Evolutionary conservation across 805 yeast species (phyloP).

Genomic region (Ogataea trehaloabstinens): DNA sequence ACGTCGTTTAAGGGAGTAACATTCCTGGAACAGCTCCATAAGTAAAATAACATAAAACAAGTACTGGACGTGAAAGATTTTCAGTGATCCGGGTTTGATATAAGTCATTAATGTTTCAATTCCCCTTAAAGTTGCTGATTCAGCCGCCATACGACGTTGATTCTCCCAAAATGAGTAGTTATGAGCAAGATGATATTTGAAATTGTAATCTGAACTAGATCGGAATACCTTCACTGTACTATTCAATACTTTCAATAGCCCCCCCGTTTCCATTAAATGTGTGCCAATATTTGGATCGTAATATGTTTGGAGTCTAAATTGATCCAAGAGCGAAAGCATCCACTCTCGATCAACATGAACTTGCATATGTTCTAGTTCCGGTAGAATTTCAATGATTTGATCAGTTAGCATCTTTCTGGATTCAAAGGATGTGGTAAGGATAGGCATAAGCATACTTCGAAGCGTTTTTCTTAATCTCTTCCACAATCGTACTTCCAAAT

Average conservation of each 20-base stretch:
- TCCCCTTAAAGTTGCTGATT: constrained; percentile 16
- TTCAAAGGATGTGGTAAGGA: constrained; percentile 48
- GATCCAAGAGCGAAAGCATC: constrained; percentile 32
- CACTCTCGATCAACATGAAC: constrained; percentile 47
- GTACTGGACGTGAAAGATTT: constrained; percentile 18
- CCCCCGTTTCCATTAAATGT: constrained; percentile 39
- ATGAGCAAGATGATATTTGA: constrained; percentile 12
- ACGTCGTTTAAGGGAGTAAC: constrained; percentile 54
- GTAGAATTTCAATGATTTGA: constrained; percentile 56
- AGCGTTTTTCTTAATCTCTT: constrained; percentile 48
- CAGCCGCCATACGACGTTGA: constrained; percentile 10
- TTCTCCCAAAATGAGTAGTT: constrained; percentile 13
- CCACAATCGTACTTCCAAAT: constrained; percentile 59
- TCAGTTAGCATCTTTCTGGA: constrained; percentile 48
- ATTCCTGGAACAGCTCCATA: constrained; percentile 57
- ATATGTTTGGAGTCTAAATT: constrained; percentile 31
- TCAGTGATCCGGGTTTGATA: constrained; percentile 23
- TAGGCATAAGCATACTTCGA: constrained; percentile 50
- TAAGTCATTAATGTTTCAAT: constrained; percentile 24
- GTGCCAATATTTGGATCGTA: constrained; percentile 34
- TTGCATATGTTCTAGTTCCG: constrained; percentile 48
- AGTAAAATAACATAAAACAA: constrained; percentile 43
- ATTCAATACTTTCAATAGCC: constrained; percentile 43
- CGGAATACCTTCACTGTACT: constrained; percentile 18
- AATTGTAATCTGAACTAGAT: constrained; percentile 4